Percentiles rank a stretch among this genome's conserved stretches.
Conservation (phyloP, 805 yeast genomes). For the Teunomyces tritomae region DNA sequence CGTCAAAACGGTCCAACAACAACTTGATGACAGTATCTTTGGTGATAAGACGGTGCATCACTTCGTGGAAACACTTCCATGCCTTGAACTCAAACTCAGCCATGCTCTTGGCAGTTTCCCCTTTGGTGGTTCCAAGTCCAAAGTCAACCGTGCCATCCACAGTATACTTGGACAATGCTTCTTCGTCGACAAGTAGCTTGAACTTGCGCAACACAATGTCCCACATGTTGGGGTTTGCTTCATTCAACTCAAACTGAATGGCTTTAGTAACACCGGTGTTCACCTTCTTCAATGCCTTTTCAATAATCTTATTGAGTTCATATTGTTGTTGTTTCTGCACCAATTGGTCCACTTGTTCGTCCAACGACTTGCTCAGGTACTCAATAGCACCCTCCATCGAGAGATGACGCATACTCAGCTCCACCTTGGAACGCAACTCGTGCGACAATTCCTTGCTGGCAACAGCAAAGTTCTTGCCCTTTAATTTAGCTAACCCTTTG, state of each 20-base stretch:
- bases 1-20: conserved; percentile 79
- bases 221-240: conserved; percentile 22
- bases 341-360: conserved; percentile 43
- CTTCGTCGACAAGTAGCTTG: conserved; percentile 12
- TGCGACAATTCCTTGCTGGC: neutral
- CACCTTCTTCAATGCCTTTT: conserved; percentile 47
- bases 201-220: conserved; percentile 16
- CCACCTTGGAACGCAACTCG: conserved; percentile 1
- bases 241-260: conserved; percentile 5
- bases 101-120: conserved; percentile 40
- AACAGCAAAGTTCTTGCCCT: conserved; percentile 14
- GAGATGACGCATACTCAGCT: conserved; percentile 5
- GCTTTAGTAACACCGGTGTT: conserved; percentile 42
- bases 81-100: conserved; percentile 49
- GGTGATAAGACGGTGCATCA: conserved; percentile 58
- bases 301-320: conserved; percentile 32
- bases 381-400: conserved; percentile 15
- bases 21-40: conserved; percentile 65
- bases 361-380: conserved; percentile 11
- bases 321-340: conserved; percentile 31
- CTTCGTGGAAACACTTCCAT: conserved; percentile 63
- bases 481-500: conserved; percentile 8
- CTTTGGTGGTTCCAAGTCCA: conserved; percentile 55
- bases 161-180: conserved; percentile 10
- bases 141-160: conserved; percentile 47